phyloP scores from a whole-genome alignment of 108 stramenopile species.

The Pseudonitzschia multistriata region DNA sequence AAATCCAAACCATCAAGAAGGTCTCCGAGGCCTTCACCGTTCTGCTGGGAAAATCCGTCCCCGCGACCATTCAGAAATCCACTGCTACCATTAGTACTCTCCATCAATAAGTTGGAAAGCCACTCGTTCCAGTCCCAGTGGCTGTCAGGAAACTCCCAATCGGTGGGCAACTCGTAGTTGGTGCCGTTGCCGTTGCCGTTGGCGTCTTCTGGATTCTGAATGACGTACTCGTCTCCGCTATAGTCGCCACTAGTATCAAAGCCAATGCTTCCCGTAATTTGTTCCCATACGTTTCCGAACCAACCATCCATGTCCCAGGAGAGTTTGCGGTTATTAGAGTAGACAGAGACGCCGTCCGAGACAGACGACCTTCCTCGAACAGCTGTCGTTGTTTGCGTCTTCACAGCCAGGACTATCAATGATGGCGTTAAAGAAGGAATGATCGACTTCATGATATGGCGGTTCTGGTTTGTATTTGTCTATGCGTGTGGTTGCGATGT shows the following conservation, averaged over 20 bases:
- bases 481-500: too few relatives aligned
- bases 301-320: too few relatives aligned
- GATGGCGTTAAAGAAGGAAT: too few relatives aligned
- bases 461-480: too few relatives aligned
- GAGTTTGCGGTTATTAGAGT: too few relatives aligned
- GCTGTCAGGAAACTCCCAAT: background rate
- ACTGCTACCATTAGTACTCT: conserved; percentile 4
- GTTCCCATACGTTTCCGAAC: too few relatives aligned
- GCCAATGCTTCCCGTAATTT: background rate
- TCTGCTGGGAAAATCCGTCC: background rate
- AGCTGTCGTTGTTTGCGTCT: too few relatives aligned
- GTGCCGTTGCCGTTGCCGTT: background rate
- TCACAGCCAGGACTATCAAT: too few relatives aligned
- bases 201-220: conserved; percentile 4
- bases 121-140: conserved; percentile 16
- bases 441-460: too few relatives aligned
- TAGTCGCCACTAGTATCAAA: background rate
- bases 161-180: background rate
- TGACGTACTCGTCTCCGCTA: background rate
- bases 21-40: conserved; percentile 6
- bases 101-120: background rate
- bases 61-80: conserved; percentile 5
- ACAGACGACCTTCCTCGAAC: too few relatives aligned
- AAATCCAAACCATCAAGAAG: background rate
- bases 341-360: too few relatives aligned